Percentiles rank a stretch among this genome's conserved stretches.
phyloP scores from a whole-genome alignment of 176 grass and related monocot species.

The Aegilops sharonensis region DNA sequence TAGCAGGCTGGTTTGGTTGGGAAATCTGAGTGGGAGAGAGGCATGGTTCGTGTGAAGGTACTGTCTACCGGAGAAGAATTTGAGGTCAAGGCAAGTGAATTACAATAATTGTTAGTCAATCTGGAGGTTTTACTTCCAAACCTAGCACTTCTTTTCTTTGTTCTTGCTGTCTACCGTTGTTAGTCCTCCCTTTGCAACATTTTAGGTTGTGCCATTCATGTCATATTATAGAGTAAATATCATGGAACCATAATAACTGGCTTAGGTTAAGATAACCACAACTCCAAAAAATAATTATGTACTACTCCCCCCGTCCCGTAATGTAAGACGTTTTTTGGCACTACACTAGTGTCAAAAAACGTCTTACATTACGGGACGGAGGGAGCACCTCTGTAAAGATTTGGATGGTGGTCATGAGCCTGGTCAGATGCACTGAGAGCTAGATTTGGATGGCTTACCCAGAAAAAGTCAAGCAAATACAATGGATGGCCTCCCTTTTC shows the following conservation, averaged over 20 bases:
- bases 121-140: background rate
- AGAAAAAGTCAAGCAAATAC: too few species aligned
- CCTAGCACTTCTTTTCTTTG: too few species aligned
- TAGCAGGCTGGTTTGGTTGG: slow-evolving; percentile 78
- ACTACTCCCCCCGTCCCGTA: background rate
- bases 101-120: slow-evolving; percentile 45
- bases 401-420: slow-evolving; percentile 30
- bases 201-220: too few species aligned
- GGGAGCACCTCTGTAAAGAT: too few species aligned
- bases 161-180: background rate
- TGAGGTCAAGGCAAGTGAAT: slow-evolving; percentile 61
- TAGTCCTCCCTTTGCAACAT: background rate
- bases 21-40: slow-evolving; percentile 71
- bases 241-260: too few species aligned
- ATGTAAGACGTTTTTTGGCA: too few species aligned
- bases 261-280: too few species aligned
- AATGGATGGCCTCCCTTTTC: slow-evolving; percentile 34
- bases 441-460: slow-evolving; percentile 42
- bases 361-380: too few species aligned
- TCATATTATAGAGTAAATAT: too few species aligned
- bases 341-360: too few species aligned
- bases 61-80: slow-evolving; percentile 80
- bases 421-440: slow-evolving; percentile 49
- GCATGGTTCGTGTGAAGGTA: slow-evolving; percentile 73
- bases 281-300: background rate